Conservation (phyloP, 2,329 filamentous ascomycete genomes). For the Xylariaceae sp. region DNA sequence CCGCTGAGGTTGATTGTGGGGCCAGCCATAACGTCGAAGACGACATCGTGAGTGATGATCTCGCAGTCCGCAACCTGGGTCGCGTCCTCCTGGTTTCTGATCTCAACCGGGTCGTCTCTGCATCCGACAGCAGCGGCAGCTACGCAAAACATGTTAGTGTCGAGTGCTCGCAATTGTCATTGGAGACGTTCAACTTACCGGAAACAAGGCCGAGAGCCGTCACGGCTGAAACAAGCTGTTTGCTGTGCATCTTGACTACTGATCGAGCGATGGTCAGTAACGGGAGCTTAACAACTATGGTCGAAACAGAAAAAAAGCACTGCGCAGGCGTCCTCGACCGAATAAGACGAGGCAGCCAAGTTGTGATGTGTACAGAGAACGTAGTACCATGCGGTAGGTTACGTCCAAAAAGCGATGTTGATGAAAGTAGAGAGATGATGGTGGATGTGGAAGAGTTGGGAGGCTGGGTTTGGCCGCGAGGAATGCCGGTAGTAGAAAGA, state of each 20-base stretch:
- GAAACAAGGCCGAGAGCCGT: constrained; percentile 41
- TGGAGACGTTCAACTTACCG: constrained; percentile 34
- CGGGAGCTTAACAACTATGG: not conserved
- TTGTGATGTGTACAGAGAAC: constrained; percentile 2
- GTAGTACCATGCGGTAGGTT: constrained; percentile 1
- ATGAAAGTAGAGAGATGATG: constrained; percentile 14
- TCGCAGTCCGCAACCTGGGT: constrained; percentile 56
- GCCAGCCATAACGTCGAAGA: constrained; percentile 52
- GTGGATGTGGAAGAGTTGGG: not conserved
- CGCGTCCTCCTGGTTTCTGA: constrained; percentile 61
- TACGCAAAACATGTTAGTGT: constrained; percentile 13
- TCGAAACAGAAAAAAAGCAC: not conserved
- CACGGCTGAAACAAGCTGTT: constrained; percentile 42
- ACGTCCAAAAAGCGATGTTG: constrained; percentile 17
- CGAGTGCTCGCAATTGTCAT: too few species aligned
- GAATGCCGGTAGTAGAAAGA: not conserved
- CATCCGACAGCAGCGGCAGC: constrained; percentile 31
- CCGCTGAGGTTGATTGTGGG: constrained; percentile 59
- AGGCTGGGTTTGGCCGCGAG: not conserved
- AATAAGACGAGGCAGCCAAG: constrained; percentile 1
- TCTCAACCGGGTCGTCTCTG: constrained; percentile 42
- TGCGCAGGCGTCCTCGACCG: not conserved
- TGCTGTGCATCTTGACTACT: constrained; percentile 42
- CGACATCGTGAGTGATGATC: constrained; percentile 64
- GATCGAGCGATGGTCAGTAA: constrained; percentile 5